Evolutionary conservation across 2,329 filamentous ascomycete genomes (phyloP).

Genomic region (Mycosphaerella sp.): DNA sequence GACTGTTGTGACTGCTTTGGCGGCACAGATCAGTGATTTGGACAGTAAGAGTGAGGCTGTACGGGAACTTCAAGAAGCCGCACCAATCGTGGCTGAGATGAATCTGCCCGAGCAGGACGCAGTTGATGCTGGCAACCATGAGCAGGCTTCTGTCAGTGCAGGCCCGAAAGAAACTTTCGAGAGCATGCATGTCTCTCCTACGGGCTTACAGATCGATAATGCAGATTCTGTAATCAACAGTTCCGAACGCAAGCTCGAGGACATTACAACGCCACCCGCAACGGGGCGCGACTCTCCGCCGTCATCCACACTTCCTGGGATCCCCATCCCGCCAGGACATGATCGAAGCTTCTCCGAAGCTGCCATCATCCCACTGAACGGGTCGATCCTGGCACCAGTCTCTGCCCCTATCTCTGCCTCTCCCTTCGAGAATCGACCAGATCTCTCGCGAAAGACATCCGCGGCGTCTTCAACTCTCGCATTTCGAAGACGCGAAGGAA

Average conservation of each 20-base stretch:
- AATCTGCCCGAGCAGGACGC: background rate
- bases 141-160: no score
- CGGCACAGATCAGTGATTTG: constrained; percentile 4
- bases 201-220: background rate
- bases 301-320: background rate
- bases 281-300: background rate
- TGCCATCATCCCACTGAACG: background rate
- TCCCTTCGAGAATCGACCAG: background rate
- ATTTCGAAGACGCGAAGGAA: constrained; percentile 1
- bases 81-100: background rate
- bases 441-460: constrained; percentile 2
- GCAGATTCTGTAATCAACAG: background rate
- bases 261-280: background rate
- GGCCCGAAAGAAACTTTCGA: background rate
- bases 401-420: background rate
- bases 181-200: constrained; percentile 1
- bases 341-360: background rate
- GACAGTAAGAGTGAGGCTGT: constrained; percentile 5
- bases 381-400: background rate
- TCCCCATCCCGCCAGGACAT: background rate
- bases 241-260: no score
- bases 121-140: background rate
- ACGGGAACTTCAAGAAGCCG: constrained; percentile 1
- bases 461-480: background rate
- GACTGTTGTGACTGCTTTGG: constrained; percentile 1